A percentile compares a stretch with the other conserved stretches of the same genome.
phyloP scores from a whole-genome alignment of 1,284 basidiomycete species.

The Mycosarcoma mackinlayi region DNA sequence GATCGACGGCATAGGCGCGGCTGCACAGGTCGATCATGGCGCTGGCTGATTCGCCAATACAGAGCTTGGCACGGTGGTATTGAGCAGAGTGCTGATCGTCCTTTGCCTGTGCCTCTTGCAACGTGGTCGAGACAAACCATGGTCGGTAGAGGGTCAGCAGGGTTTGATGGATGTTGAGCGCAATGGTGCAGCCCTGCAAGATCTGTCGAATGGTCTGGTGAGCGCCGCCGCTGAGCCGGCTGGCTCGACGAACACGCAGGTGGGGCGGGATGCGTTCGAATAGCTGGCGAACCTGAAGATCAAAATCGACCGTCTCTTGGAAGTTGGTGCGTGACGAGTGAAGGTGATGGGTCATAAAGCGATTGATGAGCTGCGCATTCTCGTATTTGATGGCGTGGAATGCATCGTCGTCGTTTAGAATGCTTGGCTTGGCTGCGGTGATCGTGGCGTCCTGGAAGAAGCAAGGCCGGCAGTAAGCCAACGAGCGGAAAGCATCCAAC shows the following conservation, averaged over 20 bases:
- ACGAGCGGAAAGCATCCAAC: slow-evolving; percentile 17
- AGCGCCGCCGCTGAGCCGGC: slow-evolving; percentile 3
- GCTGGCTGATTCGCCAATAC: slow-evolving; percentile 15
- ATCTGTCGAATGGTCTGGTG: slow-evolving; percentile 8
- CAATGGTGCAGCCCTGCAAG: slow-evolving; percentile 14
- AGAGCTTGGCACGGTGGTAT: slow-evolving; percentile 12
- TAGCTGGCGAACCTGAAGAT: slow-evolving; percentile 6
- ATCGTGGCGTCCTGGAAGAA: slow-evolving; percentile 18
- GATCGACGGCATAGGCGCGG: slow-evolving; percentile 2
- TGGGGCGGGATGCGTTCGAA: slow-evolving; percentile 10
- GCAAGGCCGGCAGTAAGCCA: slow-evolving; percentile 28
- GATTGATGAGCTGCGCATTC: slow-evolving; percentile 18
- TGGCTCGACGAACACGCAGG: slow-evolving; percentile 8
- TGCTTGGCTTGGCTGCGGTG: slow-evolving; percentile 3
- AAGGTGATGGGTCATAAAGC: slow-evolving; percentile 13
- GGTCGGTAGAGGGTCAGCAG: slow-evolving; percentile 27
- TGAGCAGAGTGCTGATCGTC: slow-evolving; percentile 4
- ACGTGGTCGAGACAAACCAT: slow-evolving; percentile 17
- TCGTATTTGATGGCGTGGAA: slow-evolving; percentile 16
- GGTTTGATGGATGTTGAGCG: slow-evolving; percentile 22
- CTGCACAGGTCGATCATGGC: slow-evolving; percentile 18
- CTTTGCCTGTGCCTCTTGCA: slow-evolving; percentile 1
- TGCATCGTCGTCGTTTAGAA: background rate
- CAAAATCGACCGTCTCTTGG: slow-evolving; percentile 8
- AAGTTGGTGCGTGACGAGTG: slow-evolving; percentile 7